Evolutionary conservation across 306 rosid genomes (phyloP), one percentile per base, ranked within the genome.

Genomic region (Trifolium fragiferum): DNA sequence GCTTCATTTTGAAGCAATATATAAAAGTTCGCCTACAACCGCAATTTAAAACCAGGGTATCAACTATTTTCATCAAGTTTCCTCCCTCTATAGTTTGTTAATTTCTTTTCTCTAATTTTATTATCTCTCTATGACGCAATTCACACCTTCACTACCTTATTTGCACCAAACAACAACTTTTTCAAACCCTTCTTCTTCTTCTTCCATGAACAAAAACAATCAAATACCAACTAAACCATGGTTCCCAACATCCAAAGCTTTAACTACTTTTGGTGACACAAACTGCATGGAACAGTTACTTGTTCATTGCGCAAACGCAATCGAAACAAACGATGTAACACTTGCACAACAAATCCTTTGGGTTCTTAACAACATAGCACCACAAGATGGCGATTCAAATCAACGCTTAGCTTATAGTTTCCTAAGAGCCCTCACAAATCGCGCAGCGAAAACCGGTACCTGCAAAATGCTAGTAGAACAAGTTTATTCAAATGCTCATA

Each of bases 211-310:
- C 89, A 87, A 85, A 58, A 88, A 84, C 54, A 68, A 61, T 72
- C 90, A 88, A 73, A 74, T 83, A 1, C 84, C 73, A 27, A 73
- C 81, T 0, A 82, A 82, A 18, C 90, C 94, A n/a, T 89, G 98
- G 96, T 87, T 93, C 68, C 90, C 94, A 11, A 81, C 96, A 41
- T 78, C 97, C 20, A 91, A 87, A 67, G 41, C 87, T 13, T 30
- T 90, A 2, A 76, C 75, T 0, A 84, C 63, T 78, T 89, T 93
- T 32, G 94, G 94, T 0, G 96, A 91, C 49, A 75, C 97, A 3
- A 93, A 86, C 16, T 93, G 99, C 85, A 90, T 94, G 99, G 99
- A 94, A 74, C 93, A 90, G 49, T 67, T 94, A 32, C 89, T 94
- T 0, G 89, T 94, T 55, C 97, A 90, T 81, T 94, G 97, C 13